Evolutionary conservation across 139 green algal genomes (phyloP).

Genomic region (Spirogloea muscicola): DNA sequence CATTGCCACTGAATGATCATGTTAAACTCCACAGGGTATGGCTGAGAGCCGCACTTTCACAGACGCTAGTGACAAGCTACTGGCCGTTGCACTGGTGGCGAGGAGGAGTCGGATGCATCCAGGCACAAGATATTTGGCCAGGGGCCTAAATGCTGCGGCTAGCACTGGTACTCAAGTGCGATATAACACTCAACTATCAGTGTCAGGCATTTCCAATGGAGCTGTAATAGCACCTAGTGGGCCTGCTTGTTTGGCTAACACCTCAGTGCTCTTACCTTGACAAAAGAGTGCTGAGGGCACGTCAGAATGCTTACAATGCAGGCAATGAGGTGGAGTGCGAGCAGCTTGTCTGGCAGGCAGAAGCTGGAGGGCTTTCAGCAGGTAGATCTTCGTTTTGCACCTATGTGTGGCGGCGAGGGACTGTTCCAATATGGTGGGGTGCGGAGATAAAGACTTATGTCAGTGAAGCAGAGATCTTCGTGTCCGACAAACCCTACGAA

Average conservation of each 20-base stretch:
- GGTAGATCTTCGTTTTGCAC: conserved; percentile 14
- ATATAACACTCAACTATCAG: background rate
- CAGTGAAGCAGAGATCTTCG: conserved; percentile 83
- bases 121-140: conserved; percentile 86
- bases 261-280: too few relatives aligned
- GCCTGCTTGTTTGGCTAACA: background rate
- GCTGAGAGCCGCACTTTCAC: conserved; percentile 68
- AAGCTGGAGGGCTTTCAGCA: background rate
- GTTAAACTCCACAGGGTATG: conserved; percentile 88
- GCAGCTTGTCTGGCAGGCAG: conserved; percentile 82
- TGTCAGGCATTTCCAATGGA: background rate
- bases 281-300: too few relatives aligned
- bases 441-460: conserved; percentile 61
- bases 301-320: conserved; percentile 34
- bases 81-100: conserved; percentile 66
- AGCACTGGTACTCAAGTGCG: conserved; percentile 42
- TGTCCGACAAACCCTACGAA: conserved; percentile 63
- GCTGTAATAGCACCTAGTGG: background rate
- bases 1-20: too few relatives aligned
- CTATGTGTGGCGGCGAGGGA: conserved; percentile 56
- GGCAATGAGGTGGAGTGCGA: conserved; percentile 98
- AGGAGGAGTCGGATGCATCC: conserved; percentile 79
- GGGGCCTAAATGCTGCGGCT: conserved; percentile 78
- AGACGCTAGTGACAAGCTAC: conserved; percentile 60
- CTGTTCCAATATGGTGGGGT: conserved; percentile 58